Percentiles rank a stretch among this genome's conserved stretches.
These are phyloP conservation scores for Martensiomyces pterosporus DNA, from an alignment of 192 early-diverging fungal species.

Conservation along the genomic window DNA sequence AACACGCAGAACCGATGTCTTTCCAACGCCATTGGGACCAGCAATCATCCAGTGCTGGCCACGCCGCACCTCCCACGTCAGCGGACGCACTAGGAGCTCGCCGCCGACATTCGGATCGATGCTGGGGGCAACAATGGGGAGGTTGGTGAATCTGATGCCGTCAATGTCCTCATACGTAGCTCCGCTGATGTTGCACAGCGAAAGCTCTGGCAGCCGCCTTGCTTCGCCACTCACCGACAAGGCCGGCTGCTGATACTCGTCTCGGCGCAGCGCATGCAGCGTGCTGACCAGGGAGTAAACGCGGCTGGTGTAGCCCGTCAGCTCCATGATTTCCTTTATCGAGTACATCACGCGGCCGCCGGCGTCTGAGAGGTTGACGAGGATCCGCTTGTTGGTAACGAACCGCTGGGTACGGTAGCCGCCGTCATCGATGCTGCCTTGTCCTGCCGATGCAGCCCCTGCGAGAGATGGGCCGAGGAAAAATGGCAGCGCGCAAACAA, in stretches of 20 bases:
- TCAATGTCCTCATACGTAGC: slow-evolving; percentile 51
- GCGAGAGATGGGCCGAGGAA: slow-evolving; percentile 65
- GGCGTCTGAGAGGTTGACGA: slow-evolving; percentile 88
- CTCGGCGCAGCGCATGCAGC: slow-evolving; percentile 68
- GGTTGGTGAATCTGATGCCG: slow-evolving; percentile 77
- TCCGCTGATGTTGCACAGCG: slow-evolving; percentile 17
- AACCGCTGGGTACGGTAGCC: slow-evolving; percentile 73
- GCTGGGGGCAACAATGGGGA: slow-evolving; percentile 87
- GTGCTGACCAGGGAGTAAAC: slow-evolving; percentile 84
- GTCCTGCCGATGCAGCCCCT: slow-evolving; percentile 25
- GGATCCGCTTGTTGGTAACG: slow-evolving; percentile 87
- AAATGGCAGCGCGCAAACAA: slow-evolving; percentile 81
- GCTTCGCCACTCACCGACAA: neutral
- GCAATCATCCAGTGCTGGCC: slow-evolving; percentile 92
- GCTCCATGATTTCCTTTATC: slow-evolving; percentile 88
- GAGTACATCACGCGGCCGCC: slow-evolving; percentile 96
- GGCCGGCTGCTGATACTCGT: slow-evolving; percentile 47
- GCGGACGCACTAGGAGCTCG: slow-evolving; percentile 80
- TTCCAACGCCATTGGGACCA: slow-evolving; percentile 94
- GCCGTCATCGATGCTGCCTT: slow-evolving; percentile 10
- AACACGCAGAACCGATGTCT: slow-evolving; percentile 90
- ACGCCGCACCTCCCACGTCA: slow-evolving; percentile 82
- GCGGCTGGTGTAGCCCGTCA: slow-evolving; percentile 83
- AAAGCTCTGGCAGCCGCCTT: slow-evolving; percentile 9
- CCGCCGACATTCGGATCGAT: slow-evolving; percentile 55